These are phyloP conservation scores for Yamadazyma atmosphaerica DNA, from an alignment of 1,139 yeast genomes.

Conservation along the genomic window DNA sequence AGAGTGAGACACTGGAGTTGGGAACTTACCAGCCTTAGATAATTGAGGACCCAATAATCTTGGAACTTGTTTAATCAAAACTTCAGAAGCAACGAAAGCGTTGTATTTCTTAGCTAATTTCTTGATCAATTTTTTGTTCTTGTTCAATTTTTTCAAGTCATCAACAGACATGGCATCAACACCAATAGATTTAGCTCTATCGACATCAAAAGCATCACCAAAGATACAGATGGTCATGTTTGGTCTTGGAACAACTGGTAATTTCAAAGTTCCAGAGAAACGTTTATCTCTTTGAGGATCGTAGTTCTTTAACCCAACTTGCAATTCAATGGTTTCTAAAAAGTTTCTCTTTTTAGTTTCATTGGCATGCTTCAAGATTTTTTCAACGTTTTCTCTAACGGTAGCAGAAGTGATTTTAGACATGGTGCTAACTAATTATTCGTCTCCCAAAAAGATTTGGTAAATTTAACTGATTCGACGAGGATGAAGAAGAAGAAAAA, in stretches of 20 bases:
- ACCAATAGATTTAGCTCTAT: constrained; percentile 99
- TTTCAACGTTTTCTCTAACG: constrained; percentile 96
- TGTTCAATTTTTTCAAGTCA: constrained; percentile 99
- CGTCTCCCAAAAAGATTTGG: constrained; percentile 73
- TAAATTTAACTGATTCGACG: constrained; percentile 52
- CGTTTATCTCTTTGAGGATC: constrained; percentile 99
- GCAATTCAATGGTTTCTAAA: constrained; percentile 99
- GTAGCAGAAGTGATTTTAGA: constrained; percentile 91
- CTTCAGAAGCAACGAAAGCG: constrained; percentile 99
- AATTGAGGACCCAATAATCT: constrained; percentile 99
- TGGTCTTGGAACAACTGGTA: constrained; percentile 99
- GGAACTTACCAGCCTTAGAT: constrained; percentile 99
- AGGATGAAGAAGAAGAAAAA: constrained; percentile 25
- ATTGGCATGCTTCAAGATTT: constrained; percentile 84
- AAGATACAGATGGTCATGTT: constrained; percentile 99
- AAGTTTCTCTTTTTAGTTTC: constrained; percentile 99
- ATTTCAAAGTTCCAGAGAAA: constrained; percentile 99
- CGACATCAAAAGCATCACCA: constrained; percentile 99
- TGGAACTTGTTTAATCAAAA: constrained; percentile 99
- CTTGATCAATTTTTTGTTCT: constrained; percentile 99
- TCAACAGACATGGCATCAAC: constrained; percentile 99
- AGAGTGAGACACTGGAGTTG: constrained; percentile 99
- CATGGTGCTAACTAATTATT: constrained; percentile 51
- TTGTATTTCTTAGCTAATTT: constrained; percentile 99
- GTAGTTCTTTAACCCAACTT: constrained; percentile 99